These are phyloP conservation scores for Chamaecyparis obtusa DNA, from an alignment of 75 land plant species.

Conservation along the genomic window DNA sequence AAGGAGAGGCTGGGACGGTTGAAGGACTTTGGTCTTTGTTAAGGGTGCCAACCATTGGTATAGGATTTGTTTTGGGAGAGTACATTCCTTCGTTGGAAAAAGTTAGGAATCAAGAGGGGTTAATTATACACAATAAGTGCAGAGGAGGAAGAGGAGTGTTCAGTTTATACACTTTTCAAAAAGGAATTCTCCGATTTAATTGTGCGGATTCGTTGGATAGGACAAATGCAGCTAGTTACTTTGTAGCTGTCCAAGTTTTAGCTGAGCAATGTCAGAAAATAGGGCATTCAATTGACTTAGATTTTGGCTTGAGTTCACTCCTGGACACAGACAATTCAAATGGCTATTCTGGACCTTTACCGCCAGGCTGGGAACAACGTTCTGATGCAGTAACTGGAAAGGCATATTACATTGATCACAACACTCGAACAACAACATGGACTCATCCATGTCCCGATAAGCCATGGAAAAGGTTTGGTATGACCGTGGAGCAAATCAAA, in stretches of 20 bases:
- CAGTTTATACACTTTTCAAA: constrained; percentile 62
- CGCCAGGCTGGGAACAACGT: constrained; percentile 98
- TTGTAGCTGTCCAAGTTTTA: constrained; percentile 92
- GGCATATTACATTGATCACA: constrained; percentile 89
- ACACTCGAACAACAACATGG: constrained; percentile 93
- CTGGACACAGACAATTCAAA: constrained; percentile 32
- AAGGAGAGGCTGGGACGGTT: constrained; percentile 86
- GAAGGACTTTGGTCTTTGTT: constrained; percentile 87
- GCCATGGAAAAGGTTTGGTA: constrained; percentile 93
- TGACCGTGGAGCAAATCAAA: constrained; percentile 88
- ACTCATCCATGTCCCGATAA: constrained; percentile 92
- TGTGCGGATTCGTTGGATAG: constrained; percentile 98
- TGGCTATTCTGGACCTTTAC: constrained; percentile 72
- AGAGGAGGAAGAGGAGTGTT: constrained; percentile 48
- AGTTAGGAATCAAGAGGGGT: constrained; percentile 38
- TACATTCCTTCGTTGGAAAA: constrained; percentile 48
- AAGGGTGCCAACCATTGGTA: constrained; percentile 56
- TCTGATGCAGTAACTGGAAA: constrained; percentile 93
- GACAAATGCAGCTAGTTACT: constrained; percentile 98
- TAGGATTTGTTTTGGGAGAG: constrained; percentile 79
- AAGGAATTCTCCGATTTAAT: constrained; percentile 88
- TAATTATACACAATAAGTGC: constrained; percentile 49
- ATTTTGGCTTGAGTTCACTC: constrained; percentile 35
- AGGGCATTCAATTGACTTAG: constrained; percentile 75
- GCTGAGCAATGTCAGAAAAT: constrained; percentile 85